Evolutionary conservation across 108 stramenopile genomes (phyloP).

Genomic region (Aurantiochytrium sp.): DNA sequence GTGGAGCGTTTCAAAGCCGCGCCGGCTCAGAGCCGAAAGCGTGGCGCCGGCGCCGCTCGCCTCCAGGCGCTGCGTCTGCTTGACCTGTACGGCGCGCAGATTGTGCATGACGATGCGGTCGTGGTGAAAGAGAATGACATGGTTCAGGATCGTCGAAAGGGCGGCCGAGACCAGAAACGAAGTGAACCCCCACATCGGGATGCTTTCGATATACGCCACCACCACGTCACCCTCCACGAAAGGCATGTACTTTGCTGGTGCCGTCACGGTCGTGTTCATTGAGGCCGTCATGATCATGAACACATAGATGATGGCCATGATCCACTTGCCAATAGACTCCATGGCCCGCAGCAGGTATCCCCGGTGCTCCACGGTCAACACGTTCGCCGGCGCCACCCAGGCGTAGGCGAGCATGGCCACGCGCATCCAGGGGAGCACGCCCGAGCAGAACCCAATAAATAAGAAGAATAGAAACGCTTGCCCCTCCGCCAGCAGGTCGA

Average conservation of each 20-base stretch:
- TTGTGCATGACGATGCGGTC: not conserved
- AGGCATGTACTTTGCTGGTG: not conserved
- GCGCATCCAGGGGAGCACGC: not conserved
- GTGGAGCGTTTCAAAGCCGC: not conserved
- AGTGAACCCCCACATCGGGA: constrained; percentile 17
- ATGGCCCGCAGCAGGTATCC: not conserved
- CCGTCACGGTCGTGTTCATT: not conserved
- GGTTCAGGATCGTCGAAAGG: not conserved
- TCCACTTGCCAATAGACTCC: constrained; percentile 15
- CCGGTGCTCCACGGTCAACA: not conserved
- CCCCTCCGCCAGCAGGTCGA: not conserved
- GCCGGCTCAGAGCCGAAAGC: not conserved
- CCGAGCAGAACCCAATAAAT: constrained; percentile 28
- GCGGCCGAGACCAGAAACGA: not conserved
- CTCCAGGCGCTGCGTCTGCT: not conserved
- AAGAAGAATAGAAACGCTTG: not conserved
- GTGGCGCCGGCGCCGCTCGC: not conserved
- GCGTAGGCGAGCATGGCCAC: constrained; percentile 10
- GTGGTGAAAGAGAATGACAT: not conserved
- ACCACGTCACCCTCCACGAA: not conserved
- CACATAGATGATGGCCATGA: not conserved
- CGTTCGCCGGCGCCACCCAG: constrained; percentile 15
- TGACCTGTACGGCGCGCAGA: not conserved
- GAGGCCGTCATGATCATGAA: constrained; percentile 14
- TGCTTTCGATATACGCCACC: not conserved